These are phyloP conservation scores for Oxytropis ochrocephala DNA, from an alignment of 306 rosid genomes.

Conservation along the genomic window DNA sequence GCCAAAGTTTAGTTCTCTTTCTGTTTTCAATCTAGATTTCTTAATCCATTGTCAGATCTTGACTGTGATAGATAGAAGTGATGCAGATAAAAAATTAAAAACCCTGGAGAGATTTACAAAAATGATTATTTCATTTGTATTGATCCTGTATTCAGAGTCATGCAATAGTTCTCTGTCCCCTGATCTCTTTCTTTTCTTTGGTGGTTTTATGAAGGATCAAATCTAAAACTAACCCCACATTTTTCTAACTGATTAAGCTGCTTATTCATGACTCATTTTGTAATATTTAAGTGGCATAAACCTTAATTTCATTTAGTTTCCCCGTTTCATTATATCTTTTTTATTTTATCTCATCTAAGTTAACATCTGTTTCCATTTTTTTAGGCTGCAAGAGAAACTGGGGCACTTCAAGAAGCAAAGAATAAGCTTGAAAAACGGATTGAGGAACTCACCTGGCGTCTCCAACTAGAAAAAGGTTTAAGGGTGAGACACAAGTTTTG, in stretches of 20 bases:
- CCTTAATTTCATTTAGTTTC: neutral
- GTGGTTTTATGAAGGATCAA: neutral
- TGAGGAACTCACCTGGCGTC: constrained; percentile 85
- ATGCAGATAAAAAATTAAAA: neutral
- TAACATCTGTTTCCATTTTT: constrained; percentile 21
- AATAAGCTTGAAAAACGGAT: constrained; percentile 75
- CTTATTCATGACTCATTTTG: constrained; percentile 1
- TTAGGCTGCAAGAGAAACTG: constrained; percentile 87
- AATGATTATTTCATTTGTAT: neutral
- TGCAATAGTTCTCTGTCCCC: constrained; percentile 5
- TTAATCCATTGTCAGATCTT: neutral
- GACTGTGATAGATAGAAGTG: constrained; percentile 19
- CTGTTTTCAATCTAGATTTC: constrained; percentile 18
- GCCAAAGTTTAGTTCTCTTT: neutral
- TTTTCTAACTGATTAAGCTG: constrained; percentile 2
- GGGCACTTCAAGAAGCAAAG: constrained; percentile 84
- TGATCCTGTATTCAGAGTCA: neutral
- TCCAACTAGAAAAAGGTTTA: constrained; percentile 74
- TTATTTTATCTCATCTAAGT: constrained; percentile 4
- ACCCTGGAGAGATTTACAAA: constrained; percentile 9
- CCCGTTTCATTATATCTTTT: neutral
- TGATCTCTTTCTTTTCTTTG: neutral
- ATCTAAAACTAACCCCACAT: neutral
- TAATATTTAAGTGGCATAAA: constrained; percentile 7
- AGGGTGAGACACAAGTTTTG: constrained; percentile 48